These are phyloP conservation scores for Nicotiana paniculata DNA, from an alignment of 257 asterid genomes.

Conservation along the genomic window DNA sequence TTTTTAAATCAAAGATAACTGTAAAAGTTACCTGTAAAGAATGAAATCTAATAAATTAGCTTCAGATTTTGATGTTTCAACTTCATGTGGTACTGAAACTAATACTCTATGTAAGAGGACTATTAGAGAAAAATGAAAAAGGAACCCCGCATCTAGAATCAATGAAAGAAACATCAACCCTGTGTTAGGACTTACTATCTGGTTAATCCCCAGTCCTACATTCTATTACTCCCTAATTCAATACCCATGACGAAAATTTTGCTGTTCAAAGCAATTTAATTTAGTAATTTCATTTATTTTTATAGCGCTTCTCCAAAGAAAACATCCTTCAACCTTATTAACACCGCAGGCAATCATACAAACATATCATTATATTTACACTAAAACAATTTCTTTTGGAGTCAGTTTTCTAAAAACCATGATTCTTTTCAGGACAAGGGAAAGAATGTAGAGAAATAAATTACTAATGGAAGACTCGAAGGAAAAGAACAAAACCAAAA, in stretches of 20 bases:
- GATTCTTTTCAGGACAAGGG: neutral
- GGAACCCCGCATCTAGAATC: neutral
- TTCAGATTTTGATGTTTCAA: neutral
- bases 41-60: neutral
- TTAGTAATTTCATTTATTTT: neutral
- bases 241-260: neutral
- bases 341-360: neutral
- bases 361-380: neutral
- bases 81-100: neutral
- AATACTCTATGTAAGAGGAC: neutral
- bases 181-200: neutral
- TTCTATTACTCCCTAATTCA: neutral
- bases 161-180: neutral
- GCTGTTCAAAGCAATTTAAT: neutral
- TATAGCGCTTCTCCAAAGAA: neutral
- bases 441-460: neutral
- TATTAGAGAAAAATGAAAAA: neutral
- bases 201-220: neutral
- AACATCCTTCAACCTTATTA: neutral
- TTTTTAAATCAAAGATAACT: neutral
- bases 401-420: neutral
- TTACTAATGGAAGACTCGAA: neutral
- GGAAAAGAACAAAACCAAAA: neutral
- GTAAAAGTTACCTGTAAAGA: neutral
- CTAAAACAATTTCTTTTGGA: neutral